A percentile compares a stretch with the other conserved stretches of the same genome.
Conservation (phyloP, 2,329 filamentous ascomycete genomes). For the Fusarium continuum region DNA sequence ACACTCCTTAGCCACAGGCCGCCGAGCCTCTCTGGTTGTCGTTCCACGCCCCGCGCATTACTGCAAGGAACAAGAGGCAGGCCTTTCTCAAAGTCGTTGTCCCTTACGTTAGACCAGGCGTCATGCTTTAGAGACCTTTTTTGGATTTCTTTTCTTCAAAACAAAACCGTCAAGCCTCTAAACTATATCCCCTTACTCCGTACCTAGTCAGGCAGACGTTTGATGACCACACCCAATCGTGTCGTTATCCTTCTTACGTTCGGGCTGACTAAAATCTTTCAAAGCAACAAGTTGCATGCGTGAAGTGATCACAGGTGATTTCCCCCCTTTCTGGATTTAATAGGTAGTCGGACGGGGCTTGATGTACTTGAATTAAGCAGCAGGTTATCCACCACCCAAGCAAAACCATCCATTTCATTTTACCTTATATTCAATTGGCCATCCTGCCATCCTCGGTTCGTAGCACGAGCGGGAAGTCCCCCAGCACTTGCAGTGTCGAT, state of each 20-base stretch:
- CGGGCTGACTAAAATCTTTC: not conserved
- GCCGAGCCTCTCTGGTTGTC: not conserved
- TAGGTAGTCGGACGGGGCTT: not conserved
- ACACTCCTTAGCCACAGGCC: constrained; percentile 20
- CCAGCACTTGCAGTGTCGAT: constrained; percentile 36
- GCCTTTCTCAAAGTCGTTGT: constrained; percentile 5
- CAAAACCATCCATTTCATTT: too few relatives aligned
- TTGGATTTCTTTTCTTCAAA: not conserved
- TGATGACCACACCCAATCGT: constrained; percentile 2
- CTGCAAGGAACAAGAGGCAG: constrained; percentile 18
- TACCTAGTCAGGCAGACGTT: constrained; percentile 5
- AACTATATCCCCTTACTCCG: not conserved
- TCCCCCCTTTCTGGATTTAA: not conserved
- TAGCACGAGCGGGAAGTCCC: not conserved
- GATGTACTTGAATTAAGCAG: too few relatives aligned
- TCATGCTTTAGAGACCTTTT: not conserved
- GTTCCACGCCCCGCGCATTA: constrained; percentile 1
- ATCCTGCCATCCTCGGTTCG: not conserved
- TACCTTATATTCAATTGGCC: not conserved
- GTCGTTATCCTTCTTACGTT: constrained; percentile 2
- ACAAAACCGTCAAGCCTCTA: constrained; percentile 22
- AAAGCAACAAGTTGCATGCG: not conserved
- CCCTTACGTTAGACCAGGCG: constrained; percentile 14
- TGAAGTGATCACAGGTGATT: not conserved
- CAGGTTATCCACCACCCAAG: not conserved